Conservation (phyloP, 2,329 filamentous ascomycete genomes). For the Canariomyces notabilis region DNA sequence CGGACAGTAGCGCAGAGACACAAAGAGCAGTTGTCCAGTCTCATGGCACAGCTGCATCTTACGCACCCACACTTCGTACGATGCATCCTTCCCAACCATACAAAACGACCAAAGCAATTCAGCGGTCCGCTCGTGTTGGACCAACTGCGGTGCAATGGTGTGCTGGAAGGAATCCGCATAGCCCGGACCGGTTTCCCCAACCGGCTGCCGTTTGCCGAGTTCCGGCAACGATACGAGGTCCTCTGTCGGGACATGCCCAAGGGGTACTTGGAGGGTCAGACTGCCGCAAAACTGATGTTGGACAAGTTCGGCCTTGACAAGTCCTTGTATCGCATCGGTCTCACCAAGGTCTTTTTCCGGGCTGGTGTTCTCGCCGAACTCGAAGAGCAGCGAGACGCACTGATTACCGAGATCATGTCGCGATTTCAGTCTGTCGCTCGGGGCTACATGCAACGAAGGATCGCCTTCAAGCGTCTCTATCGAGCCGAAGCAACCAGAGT, state of each 20-base stretch:
- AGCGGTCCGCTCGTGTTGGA: slow-evolving; percentile 89
- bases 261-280: slow-evolving; percentile 86
- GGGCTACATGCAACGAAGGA: slow-evolving; percentile 81
- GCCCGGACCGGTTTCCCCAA: slow-evolving; percentile 96
- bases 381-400: slow-evolving; percentile 87
- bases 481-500: slow-evolving; percentile 91
- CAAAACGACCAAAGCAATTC: slow-evolving; percentile 91
- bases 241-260: slow-evolving; percentile 84
- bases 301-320: slow-evolving; percentile 82
- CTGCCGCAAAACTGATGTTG: slow-evolving; percentile 77
- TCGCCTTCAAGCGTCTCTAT: slow-evolving; percentile 89
- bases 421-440: slow-evolving; percentile 88
- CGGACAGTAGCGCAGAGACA: slow-evolving; percentile 93
- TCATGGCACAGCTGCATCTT: slow-evolving; percentile 91
- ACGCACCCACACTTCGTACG: slow-evolving; percentile 98
- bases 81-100: slow-evolving; percentile 96
- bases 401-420: slow-evolving; percentile 91
- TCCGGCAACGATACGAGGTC: slow-evolving; percentile 92
- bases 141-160: slow-evolving; percentile 97
- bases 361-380: slow-evolving; percentile 93
- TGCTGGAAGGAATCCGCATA: slow-evolving; percentile 96
- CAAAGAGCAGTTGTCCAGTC: slow-evolving; percentile 94
- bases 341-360: slow-evolving; percentile 97
- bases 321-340: slow-evolving; percentile 82
- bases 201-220: slow-evolving; percentile 84